Conservation (phyloP, 495 filamentous ascomycete species). For the Chlorociboria aeruginascens region DNA sequence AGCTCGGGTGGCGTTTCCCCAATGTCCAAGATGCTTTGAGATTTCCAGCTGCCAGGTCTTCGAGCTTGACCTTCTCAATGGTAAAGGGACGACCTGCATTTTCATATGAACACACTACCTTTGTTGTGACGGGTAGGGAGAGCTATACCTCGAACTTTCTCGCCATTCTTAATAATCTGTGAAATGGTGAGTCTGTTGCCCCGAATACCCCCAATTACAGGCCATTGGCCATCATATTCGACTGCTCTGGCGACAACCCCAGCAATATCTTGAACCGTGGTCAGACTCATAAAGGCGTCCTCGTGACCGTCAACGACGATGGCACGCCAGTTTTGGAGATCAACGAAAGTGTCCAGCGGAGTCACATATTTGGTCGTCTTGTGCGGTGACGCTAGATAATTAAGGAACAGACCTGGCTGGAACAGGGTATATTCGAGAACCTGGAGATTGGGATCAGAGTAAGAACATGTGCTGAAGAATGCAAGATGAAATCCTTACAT, state of each 20-base stretch:
- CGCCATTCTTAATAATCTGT: constrained; percentile 33
- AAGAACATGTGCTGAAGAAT: not conserved
- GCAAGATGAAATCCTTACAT: constrained; percentile 22
- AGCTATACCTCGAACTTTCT: constrained; percentile 36
- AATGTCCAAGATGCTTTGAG: constrained; percentile 35
- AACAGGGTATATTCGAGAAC: constrained; percentile 48
- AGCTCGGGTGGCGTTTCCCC: constrained; percentile 27
- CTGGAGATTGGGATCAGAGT: constrained; percentile 18
- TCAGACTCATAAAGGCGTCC: constrained; percentile 31
- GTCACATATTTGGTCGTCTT: constrained; percentile 37
- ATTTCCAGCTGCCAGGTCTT: constrained; percentile 33
- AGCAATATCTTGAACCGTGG: constrained; percentile 34
- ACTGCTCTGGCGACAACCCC: constrained; percentile 35
- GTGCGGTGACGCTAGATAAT: constrained; percentile 41
- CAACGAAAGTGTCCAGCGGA: constrained; percentile 27
- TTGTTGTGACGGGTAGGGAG: not conserved
- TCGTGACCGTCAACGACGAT: constrained; percentile 36
- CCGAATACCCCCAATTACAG: constrained; percentile 37
- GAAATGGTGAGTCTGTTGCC: constrained; percentile 31
- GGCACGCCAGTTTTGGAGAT: constrained; percentile 36
- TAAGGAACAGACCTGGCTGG: constrained; percentile 39
- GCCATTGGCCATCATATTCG: constrained; percentile 43
- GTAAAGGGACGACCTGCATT: constrained; percentile 26
- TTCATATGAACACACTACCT: not conserved
- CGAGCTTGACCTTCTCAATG: constrained; percentile 30